Base-by-base conservation (phyloP, 495 filamentous ascomycete species). In the Penicillium robsamsonii region DNA sequence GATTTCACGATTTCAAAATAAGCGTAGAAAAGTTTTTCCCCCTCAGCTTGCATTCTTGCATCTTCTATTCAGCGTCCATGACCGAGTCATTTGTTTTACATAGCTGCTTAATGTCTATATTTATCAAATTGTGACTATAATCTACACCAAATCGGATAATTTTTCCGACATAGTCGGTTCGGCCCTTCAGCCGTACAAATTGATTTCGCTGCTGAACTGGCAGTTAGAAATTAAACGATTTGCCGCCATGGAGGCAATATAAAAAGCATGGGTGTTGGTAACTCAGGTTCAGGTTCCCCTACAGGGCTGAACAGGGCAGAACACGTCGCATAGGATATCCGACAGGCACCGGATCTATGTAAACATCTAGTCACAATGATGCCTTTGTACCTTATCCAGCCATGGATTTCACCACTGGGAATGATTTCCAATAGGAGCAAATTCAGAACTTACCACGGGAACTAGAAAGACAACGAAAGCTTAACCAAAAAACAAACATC, bases 361-460 rank as follows among this genome's bases (percentile, higher is more conserved):
- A 55, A 65, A 43, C 13, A 25, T 35, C 47, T 24, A 49, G 59
- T 67, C 65, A 67, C 57, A 25, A 68, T 68, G 65, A 65, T 57
- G 24, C 27, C 38, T 42, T 13, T 30, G 40, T 48, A 15, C 31
- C 20, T 12, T 20, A 17, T 20, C 1, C 24, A 56, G 12, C 56
- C 58, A 51, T 48, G 60, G 57, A 52, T 37, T 37, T 17, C 10
- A 18, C 43, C 5, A n/a, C 27, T 50, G 30, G 46, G 59, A 58
- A 24, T 10, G 59, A 38, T 52, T 67, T 63, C 65, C 62, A 58
- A 63, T 58, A 65, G 59, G 62, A 33, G 35, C 46, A 45, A 33
- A 41, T 2, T 5, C 5, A n/a, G n/a, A n/a, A 13, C 20, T 46
- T 11, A 55, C 61, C 58, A 57, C 46, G 48, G 55, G 48, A 61